Percentiles rank a stretch among this genome's conserved stretches.
phyloP scores from a whole-genome alignment of 805 yeast species.

The Candida andamanensis region DNA sequence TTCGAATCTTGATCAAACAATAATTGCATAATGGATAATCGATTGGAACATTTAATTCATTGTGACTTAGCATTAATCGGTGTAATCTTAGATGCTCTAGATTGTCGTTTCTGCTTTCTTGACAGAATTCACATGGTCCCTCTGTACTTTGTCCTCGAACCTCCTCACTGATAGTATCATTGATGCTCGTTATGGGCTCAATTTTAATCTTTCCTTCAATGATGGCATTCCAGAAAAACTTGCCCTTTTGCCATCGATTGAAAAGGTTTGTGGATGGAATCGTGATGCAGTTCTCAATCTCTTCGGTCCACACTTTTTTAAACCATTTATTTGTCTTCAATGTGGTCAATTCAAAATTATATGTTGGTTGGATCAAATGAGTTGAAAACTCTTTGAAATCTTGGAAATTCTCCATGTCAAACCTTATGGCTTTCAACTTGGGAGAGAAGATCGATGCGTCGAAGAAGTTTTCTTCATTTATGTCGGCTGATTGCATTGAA shows the following conservation, averaged over 20 bases:
- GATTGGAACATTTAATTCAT: constrained; percentile 24
- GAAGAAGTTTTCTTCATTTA: constrained; percentile 10
- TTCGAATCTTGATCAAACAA: constrained; percentile 74
- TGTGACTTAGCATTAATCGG: constrained; percentile 48
- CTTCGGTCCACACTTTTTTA: constrained; percentile 64
- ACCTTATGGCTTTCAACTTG: constrained; percentile 31
- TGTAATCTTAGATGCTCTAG: constrained; percentile 77
- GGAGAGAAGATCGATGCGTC: constrained; percentile 28
- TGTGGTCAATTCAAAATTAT: constrained; percentile 30
- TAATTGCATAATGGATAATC: constrained; percentile 73
- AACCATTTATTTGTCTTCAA: constrained; percentile 55
- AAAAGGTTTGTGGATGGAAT: constrained; percentile 36
- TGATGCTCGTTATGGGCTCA: constrained; percentile 82
- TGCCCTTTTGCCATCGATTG: constrained; percentile 39
- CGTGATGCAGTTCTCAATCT: constrained; percentile 50
- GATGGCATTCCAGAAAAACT: constrained; percentile 55
- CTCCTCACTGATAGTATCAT: constrained; percentile 52
- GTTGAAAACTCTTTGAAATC: constrained; percentile 42
- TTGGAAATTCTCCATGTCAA: constrained; percentile 40
- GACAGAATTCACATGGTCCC: constrained; percentile 79
- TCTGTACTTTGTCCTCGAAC: constrained; percentile 50
- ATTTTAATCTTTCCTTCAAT: constrained; percentile 77
- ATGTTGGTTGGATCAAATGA: constrained; percentile 27
- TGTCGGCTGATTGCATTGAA: neutral
- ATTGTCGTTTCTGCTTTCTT: constrained; percentile 65